phyloP scores from a whole-genome alignment of 331 rosid species.

The Prunus yedoensis region DNA sequence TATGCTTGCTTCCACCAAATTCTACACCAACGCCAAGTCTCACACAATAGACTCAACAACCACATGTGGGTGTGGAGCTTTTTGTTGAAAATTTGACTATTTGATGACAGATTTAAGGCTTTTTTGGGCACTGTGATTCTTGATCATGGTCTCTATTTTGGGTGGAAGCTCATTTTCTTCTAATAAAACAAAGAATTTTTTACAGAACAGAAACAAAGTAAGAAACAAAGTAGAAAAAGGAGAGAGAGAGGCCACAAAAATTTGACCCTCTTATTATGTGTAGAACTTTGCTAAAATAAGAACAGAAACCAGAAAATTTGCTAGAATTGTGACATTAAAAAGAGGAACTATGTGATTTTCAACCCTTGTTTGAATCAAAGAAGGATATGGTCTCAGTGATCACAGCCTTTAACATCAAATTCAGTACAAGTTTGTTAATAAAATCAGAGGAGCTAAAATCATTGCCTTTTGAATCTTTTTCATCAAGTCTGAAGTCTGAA shows the following conservation, averaged over 20 bases:
- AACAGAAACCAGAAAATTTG: not conserved
- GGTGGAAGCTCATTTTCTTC: not conserved
- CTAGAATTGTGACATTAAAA: not conserved
- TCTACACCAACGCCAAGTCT: too few relatives aligned
- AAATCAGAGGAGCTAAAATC: slow-evolving; percentile 1
- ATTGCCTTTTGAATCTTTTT: slow-evolving; percentile 17
- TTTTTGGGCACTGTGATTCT: not conserved
- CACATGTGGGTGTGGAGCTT: slow-evolving; percentile 10
- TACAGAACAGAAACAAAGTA: not conserved
- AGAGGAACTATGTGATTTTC: not conserved
- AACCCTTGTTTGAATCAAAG: not conserved
- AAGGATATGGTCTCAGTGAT: slow-evolving; percentile 4
- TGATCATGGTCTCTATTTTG: not conserved
- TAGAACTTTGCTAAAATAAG: not conserved
- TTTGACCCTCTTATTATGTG: not conserved
- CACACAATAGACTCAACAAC: slow-evolving; percentile 2
- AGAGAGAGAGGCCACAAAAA: not conserved
- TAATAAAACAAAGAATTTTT: not conserved
- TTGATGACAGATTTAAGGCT: slow-evolving; percentile 7
- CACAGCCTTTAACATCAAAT: not conserved
- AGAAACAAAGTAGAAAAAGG: not conserved
- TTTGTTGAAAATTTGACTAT: not conserved
- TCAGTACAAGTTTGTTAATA: not conserved
- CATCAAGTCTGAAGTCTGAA: not conserved
- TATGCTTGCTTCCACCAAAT: too few relatives aligned